phyloP scores from a whole-genome alignment of 2,329 filamentous ascomycete genomes.

The Trichophaea hybrida region DNA sequence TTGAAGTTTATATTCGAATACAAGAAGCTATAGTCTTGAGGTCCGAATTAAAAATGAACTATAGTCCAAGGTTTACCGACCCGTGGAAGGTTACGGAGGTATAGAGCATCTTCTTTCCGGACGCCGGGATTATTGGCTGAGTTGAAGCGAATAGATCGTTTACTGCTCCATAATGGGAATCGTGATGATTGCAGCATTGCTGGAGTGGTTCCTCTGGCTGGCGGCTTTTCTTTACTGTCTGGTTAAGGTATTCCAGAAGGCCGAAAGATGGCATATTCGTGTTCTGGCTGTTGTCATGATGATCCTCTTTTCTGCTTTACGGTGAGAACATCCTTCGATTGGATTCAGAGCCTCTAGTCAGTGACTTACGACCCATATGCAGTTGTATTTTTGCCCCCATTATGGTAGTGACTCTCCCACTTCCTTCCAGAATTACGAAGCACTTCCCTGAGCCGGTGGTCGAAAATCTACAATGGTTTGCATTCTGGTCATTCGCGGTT shows the following conservation, averaged over 20 bases:
- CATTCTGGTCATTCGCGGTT: slow-evolving; percentile 81
- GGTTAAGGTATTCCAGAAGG: slow-evolving; percentile 74
- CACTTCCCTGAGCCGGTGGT: slow-evolving; percentile 60
- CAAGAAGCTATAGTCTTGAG: too few relatives aligned
- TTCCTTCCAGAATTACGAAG: slow-evolving; percentile 56
- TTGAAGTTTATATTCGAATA: too few relatives aligned
- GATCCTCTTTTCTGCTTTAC: slow-evolving; percentile 55
- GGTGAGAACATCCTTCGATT: slow-evolving; percentile 40
- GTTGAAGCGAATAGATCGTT: slow-evolving; percentile 47
- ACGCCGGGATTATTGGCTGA: not conserved
- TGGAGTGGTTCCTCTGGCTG: slow-evolving; percentile 93
- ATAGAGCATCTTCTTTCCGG: slow-evolving; percentile 14
- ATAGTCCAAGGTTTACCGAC: slow-evolving; percentile 6
- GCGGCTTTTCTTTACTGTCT: slow-evolving; percentile 89
- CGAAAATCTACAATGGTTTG: slow-evolving; percentile 72
- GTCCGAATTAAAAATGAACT: not conserved
- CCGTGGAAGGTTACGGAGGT: slow-evolving; percentile 33
- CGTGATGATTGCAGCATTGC: slow-evolving; percentile 66
- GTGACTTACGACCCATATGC: slow-evolving; percentile 4
- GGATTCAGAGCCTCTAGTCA: slow-evolving; percentile 1
- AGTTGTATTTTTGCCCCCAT: slow-evolving; percentile 79
- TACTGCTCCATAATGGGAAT: slow-evolving; percentile 69
- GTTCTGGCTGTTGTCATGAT: slow-evolving; percentile 64
- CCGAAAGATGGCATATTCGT: slow-evolving; percentile 71
- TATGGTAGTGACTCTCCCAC: slow-evolving; percentile 81